A percentile compares a stretch with the other conserved stretches of the same genome.
phyloP scores from a whole-genome alignment of 139 green algal genomes.

The Nannochloris sp. region DNA sequence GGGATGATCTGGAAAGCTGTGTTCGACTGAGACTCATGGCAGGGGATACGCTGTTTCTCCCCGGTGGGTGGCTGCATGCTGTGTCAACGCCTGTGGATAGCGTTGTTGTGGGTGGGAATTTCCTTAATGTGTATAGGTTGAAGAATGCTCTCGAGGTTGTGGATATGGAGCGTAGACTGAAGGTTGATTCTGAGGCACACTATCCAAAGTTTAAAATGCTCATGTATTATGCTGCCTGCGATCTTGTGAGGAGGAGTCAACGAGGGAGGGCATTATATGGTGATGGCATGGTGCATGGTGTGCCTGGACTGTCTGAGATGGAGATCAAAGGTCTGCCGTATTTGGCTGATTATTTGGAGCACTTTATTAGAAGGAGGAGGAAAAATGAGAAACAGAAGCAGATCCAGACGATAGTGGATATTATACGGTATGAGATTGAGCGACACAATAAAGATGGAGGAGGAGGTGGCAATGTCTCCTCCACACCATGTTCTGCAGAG shows the following conservation, averaged over 20 bases:
- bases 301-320: no score
- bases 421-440: not conserved
- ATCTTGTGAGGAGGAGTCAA: not conserved
- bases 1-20: constrained; percentile 7
- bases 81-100: constrained; percentile 37
- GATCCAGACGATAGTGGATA: not conserved
- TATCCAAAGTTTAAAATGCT: constrained; percentile 36
- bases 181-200: constrained; percentile 20
- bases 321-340: no score
- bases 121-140: constrained; percentile 24
- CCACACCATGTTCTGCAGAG: not conserved
- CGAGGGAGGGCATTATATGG: no score
- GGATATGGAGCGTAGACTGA: constrained; percentile 19
- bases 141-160: constrained; percentile 15
- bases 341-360: no score
- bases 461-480: not conserved
- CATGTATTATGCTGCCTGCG: constrained; percentile 28
- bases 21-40: constrained; percentile 20
- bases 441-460: not conserved
- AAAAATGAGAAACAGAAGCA: not conserved
- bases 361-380: not conserved
- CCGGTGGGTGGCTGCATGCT: constrained; percentile 41
- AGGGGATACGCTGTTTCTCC: constrained; percentile 48
- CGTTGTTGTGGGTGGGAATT: constrained; percentile 40
- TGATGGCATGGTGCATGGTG: no score